These are phyloP conservation scores for Nicotiana obtusifolia DNA, from an alignment of 257 asterid genomes.

Conservation along the genomic window DNA sequence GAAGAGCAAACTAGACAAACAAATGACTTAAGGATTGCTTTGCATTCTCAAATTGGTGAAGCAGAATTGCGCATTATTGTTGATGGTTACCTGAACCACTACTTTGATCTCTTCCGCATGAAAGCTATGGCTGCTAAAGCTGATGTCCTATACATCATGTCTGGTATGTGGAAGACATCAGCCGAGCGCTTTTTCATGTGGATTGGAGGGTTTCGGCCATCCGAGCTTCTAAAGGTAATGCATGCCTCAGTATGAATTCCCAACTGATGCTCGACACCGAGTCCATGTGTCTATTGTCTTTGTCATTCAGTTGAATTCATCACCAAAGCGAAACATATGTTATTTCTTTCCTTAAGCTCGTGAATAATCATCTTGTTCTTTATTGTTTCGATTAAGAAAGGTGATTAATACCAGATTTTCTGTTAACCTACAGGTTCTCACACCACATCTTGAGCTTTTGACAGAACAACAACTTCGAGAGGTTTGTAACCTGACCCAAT, in stretches of 20 bases:
- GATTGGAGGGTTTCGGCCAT: slow-evolving; percentile 95
- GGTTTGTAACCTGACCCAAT: slow-evolving; percentile 43
- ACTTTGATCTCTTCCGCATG: slow-evolving; percentile 60
- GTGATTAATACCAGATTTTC: not conserved
- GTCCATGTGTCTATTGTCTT: not conserved
- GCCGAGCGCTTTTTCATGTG: slow-evolving; percentile 86
- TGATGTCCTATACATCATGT: slow-evolving; percentile 71
- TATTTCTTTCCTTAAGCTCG: not conserved
- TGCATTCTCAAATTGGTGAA: slow-evolving; percentile 55
- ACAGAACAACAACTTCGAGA: slow-evolving; percentile 47
- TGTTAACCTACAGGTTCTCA: slow-evolving; percentile 43
- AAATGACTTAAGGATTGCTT: slow-evolving; percentile 49
- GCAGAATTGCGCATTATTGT: slow-evolving; percentile 47
- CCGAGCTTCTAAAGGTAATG: slow-evolving; percentile 72
- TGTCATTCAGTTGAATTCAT: not conserved
- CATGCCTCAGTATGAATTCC: not conserved
- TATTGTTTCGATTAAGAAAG: not conserved
- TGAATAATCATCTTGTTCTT: not conserved
- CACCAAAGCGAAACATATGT: not conserved
- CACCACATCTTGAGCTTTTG: slow-evolving; percentile 59
- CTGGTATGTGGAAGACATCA: slow-evolving; percentile 84
- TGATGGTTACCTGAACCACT: slow-evolving; percentile 56
- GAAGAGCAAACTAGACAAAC: slow-evolving; percentile 57
- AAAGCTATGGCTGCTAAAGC: slow-evolving; percentile 73
- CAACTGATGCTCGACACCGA: not conserved